Conservation (phyloP, 768 basidiomycete species). For the Boletus sensibilis region DNA sequence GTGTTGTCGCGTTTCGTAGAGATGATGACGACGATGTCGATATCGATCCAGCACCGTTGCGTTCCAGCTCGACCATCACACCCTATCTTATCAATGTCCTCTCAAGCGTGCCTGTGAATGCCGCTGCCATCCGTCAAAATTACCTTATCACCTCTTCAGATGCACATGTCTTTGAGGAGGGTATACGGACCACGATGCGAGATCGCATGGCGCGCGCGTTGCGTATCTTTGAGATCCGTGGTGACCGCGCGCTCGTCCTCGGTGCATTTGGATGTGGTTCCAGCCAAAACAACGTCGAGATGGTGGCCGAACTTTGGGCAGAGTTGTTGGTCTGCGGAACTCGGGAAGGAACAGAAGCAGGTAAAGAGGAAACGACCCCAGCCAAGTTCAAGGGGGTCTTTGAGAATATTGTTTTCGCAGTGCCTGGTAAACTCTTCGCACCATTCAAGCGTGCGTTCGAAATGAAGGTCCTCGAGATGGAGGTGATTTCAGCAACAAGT, state of each 20-base stretch:
- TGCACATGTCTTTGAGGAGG: slow-evolving; percentile 36
- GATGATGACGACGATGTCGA: slow-evolving; percentile 33
- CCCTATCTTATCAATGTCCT: slow-evolving; percentile 41
- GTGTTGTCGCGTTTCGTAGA: slow-evolving; percentile 42
- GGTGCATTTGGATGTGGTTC: slow-evolving; percentile 48
- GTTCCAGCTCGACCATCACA: slow-evolving; percentile 31
- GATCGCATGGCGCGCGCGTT: slow-evolving; percentile 49
- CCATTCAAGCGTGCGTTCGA: slow-evolving; percentile 43
- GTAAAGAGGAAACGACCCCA: slow-evolving; percentile 13
- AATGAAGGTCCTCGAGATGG: slow-evolving; percentile 38
- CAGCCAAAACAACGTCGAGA: slow-evolving; percentile 40
- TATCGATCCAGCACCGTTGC: slow-evolving; percentile 2
- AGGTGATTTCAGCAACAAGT: slow-evolving; percentile 31
- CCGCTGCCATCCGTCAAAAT: slow-evolving; percentile 40
- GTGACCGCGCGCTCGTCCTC: slow-evolving; percentile 40
- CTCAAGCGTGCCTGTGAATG: slow-evolving; percentile 45
- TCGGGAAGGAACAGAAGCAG: slow-evolving; percentile 20
- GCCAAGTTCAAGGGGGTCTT: slow-evolving; percentile 42
- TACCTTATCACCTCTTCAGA: slow-evolving; percentile 36
- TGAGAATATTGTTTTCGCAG: slow-evolving; percentile 43
- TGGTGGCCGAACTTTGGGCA: slow-evolving; percentile 46
- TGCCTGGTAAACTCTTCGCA: slow-evolving; percentile 36
- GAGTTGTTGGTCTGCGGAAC: slow-evolving; percentile 41
- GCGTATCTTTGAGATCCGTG: slow-evolving; percentile 42
- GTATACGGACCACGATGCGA: slow-evolving; percentile 42